phyloP scores from a whole-genome alignment of 1,139 yeast species.

The Geotrichum cucujoidarum region DNA sequence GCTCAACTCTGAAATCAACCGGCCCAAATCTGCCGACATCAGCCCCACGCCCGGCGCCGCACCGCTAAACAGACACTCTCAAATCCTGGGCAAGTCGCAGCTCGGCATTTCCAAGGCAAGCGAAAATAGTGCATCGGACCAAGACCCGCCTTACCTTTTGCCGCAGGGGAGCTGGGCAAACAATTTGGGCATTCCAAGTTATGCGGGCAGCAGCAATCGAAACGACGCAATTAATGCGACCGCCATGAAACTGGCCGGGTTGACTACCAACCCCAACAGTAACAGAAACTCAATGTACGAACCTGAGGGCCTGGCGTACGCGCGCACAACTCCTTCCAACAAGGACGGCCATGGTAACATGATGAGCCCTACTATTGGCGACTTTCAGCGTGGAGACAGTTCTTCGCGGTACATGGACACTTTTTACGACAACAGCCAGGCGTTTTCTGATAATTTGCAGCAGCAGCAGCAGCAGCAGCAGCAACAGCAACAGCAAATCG shows the following conservation, averaged over 20 bases:
- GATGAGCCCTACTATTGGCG: neutral
- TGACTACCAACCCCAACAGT: conserved; percentile 30
- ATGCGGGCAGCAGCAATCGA: conserved; percentile 19
- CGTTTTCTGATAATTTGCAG: too few relatives aligned
- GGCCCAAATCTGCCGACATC: conserved; percentile 32
- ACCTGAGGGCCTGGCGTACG: too few relatives aligned
- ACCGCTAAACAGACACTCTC: neutral
- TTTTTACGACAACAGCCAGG: too few relatives aligned
- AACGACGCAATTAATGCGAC: conserved; percentile 33
- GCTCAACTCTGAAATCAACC: conserved; percentile 24
- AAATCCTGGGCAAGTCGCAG: neutral
- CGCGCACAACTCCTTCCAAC: conserved; percentile 18
- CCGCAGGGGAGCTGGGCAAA: conserved; percentile 28
- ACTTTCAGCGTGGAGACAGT: neutral
- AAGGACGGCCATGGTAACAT: conserved; percentile 19
- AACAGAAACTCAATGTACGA: neutral
- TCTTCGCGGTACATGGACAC: too few relatives aligned
- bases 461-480: too few relatives aligned
- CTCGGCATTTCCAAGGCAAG: neutral
- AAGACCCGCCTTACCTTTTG: neutral
- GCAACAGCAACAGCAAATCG: too few relatives aligned
- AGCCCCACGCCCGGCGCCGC: neutral
- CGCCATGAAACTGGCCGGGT: conserved; percentile 39
- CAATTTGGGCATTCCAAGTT: too few relatives aligned
- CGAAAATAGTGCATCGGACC: neutral